Conservation (phyloP, 2,329 filamentous ascomycete species). For the Peltaster fructicola region DNA sequence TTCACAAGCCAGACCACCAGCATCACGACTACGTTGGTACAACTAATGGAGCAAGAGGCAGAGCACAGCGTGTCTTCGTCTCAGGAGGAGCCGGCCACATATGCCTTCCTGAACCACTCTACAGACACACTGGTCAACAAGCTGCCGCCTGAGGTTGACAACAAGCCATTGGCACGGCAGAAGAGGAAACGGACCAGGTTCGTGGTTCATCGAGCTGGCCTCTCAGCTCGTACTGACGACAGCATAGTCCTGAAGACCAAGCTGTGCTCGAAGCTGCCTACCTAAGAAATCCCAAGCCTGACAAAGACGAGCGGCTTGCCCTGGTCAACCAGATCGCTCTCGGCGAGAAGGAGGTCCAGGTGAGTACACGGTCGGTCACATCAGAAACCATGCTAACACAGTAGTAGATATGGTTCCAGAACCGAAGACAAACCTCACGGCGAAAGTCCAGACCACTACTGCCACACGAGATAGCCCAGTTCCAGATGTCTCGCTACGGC, state of each 20-base stretch:
- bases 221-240: conserved; percentile 1
- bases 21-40: no score
- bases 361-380: conserved; percentile 28
- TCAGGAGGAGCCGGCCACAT: conserved; percentile 8
- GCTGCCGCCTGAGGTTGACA: conserved; percentile 36
- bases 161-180: conserved; percentile 41
- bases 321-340: conserved; percentile 75
- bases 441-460: conserved; percentile 73
- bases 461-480: conserved; percentile 49
- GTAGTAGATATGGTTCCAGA: conserved; percentile 92
- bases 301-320: conserved; percentile 69
- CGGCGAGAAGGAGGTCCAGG: conserved; percentile 93
- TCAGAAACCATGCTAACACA: conserved; percentile 13
- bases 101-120: conserved; percentile 43
- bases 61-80: no score
- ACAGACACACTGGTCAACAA: conserved; percentile 38
- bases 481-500: conserved; percentile 14
- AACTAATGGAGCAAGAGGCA: no score
- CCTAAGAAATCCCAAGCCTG: conserved; percentile 69
- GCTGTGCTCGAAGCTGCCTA: conserved; percentile 75
- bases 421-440: conserved; percentile 79
- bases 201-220: conserved; percentile 4
- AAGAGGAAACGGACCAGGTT: conserved; percentile 46
- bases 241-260: conserved; percentile 64
- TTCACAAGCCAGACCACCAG: no score